Base-by-base conservation (phyloP, 2,329 filamentous ascomycete genomes). In the Stagonosporopsis vannaccii region DNA sequence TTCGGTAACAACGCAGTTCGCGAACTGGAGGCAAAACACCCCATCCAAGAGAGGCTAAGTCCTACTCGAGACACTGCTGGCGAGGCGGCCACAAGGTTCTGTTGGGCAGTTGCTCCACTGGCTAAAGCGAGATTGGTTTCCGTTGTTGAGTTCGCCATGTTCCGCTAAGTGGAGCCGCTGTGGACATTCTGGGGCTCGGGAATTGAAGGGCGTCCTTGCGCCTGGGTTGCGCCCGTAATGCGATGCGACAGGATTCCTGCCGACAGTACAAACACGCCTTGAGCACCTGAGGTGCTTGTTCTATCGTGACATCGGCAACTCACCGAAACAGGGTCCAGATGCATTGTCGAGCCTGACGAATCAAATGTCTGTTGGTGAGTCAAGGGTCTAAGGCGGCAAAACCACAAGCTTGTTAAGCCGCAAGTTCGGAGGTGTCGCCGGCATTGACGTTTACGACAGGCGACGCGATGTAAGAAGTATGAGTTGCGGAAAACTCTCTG, bases 101-200 rank as follows among this genome's bases (percentile, higher is more conserved):
- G 48, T 56, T 56, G 53, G 43, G 53, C 32, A 33, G 6, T 25
- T 30, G 47, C 42, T 56, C 53, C 53, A 51, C 53, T 56, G 23
- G 22, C 43, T 48, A 51, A 43, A 22, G 41, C 28, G 25, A 42
- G 35, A 23, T 56, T 30, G 37, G 33, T 49, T 59, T 56, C 58
- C 46, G 51, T 56, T 62, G 61, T 66, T 66, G 60, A 62, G 51
- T 33, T 63, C 47, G 59, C 49, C 43, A 35, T 55, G 32, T 50
- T 46, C 54, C 63, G 48, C 54, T 42, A 48, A 42, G 63, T 67
- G 65, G 65, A 62, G 56, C 58, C 57, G 36, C 37, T 40, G 53
- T 59, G 63, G 65, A 49, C 55, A 36, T 39, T 53, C 32, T 56
- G 49, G 42, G 56, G 59, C 51, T 43, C 42, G 51, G 56, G 57